Evolutionary conservation across 306 rosid species (phyloP).

Genomic region (Gynostemma pentaphyllum): DNA sequence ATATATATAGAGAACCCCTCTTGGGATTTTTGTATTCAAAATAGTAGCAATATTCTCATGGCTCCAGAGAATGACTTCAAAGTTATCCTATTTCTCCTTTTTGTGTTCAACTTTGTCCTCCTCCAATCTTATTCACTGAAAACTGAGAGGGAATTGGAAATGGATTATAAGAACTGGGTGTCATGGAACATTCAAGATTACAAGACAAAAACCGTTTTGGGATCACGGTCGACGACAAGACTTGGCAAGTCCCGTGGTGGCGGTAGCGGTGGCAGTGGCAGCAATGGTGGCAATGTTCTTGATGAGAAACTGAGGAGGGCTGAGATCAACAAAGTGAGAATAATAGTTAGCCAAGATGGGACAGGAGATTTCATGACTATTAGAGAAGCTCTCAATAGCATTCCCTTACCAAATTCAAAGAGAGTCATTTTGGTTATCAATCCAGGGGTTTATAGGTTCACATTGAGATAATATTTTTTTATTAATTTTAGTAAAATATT

Average conservation of each 20-base stretch:
- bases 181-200: conserved; percentile 33
- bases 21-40: no score
- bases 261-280: neutral
- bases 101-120: neutral
- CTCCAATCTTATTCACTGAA: conserved; percentile 7
- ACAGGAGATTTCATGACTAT: conserved; percentile 37
- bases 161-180: conserved; percentile 34
- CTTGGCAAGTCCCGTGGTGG: no score
- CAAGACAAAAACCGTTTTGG: conserved; percentile 7
- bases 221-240: neutral
- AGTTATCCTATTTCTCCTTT: conserved; percentile 17
- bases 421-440: conserved; percentile 33
- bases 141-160: conserved; percentile 8
- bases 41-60: conserved; percentile 14
- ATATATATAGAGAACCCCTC: no score
- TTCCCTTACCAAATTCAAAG: conserved; percentile 25
- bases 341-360: conserved; percentile 37
- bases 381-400: conserved; percentile 38
- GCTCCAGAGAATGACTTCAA: conserved; percentile 15
- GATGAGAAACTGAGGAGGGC: conserved; percentile 32
- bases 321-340: conserved; percentile 32
- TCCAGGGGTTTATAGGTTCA: conserved; percentile 57
- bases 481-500: no score
- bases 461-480: no score
- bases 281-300: neutral